Evolutionary conservation across 805 yeast genomes (phyloP).

Genomic region (Cyberlindnera euphorbiiphila): DNA sequence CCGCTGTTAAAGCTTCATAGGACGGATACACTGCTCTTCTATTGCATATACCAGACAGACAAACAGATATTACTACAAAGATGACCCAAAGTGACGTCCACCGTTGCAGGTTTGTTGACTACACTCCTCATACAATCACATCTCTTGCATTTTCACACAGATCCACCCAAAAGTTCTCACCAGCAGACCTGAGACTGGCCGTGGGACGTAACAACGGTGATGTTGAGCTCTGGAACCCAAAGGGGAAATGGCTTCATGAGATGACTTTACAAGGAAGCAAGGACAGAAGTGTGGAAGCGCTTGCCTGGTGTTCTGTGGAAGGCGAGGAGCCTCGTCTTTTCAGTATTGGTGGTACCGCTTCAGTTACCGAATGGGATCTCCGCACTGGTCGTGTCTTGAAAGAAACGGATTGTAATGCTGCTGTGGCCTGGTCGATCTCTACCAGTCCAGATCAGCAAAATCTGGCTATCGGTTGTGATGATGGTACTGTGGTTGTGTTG

Average conservation of each 20-base stretch:
- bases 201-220: conserved; percentile 94
- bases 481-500: conserved; percentile 81
- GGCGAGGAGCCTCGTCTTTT: conserved; percentile 66
- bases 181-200: conserved; percentile 68
- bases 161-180: conserved; percentile 44
- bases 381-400: conserved; percentile 63
- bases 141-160: conserved; percentile 71
- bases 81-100: conserved; percentile 42
- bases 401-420: conserved; percentile 87
- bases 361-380: conserved; percentile 89
- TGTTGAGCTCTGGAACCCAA: conserved; percentile 93
- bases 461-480: conserved; percentile 91
- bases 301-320: conserved; percentile 65
- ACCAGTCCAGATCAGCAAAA: conserved; percentile 56
- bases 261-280: conserved; percentile 67
- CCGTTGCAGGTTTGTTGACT: conserved; percentile 89
- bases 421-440: conserved; percentile 87
- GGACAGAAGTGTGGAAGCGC: conserved; percentile 84
- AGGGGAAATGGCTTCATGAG: conserved; percentile 79
- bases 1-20: no score
- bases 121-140: conserved; percentile 79
- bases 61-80: background rate
- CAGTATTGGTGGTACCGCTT: conserved; percentile 91
- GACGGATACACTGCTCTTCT: background rate
- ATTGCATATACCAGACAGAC: background rate